Evolutionary conservation across 2,329 filamentous ascomycete genomes (phyloP).

Genomic region (Penicillium freii): DNA sequence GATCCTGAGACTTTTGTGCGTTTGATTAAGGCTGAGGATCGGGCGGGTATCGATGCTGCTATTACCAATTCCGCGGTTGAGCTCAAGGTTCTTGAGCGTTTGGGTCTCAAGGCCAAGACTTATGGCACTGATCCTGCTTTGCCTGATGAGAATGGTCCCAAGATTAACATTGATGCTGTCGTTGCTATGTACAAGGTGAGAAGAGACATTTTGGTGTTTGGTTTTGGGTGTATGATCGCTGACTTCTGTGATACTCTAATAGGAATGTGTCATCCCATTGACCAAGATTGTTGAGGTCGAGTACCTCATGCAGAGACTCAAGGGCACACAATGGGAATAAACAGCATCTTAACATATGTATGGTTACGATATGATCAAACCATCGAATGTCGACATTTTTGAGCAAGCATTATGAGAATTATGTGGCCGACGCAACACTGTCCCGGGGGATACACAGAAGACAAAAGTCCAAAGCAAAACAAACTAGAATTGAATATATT

Average conservation of each 20-base stretch:
- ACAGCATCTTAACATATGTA: conserved; percentile 13
- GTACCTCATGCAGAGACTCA: conserved; percentile 90
- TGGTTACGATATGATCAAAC: conserved; percentile 18
- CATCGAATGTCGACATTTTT: conserved; percentile 10
- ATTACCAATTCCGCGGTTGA: conserved; percentile 91
- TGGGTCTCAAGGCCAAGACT: conserved; percentile 84
- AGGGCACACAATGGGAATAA: conserved; percentile 51
- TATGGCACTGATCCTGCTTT: conserved; percentile 87
- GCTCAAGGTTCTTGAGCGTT: conserved; percentile 81
- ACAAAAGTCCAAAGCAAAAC: conserved; percentile 3
- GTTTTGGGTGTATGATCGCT: background rate
- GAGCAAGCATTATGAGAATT: conserved; percentile 11
- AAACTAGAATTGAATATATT: conserved; percentile 10
- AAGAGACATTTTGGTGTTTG: background rate
- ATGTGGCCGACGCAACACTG: conserved; percentile 3
- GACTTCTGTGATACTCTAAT: background rate
- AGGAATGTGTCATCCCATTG: conserved; percentile 83
- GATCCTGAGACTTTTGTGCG: conserved; percentile 77
- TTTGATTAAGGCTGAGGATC: conserved; percentile 78
- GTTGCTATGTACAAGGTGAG: conserved; percentile 75
- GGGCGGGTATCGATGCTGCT: conserved; percentile 76
- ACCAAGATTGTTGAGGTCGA: conserved; percentile 99
- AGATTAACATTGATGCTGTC: conserved; percentile 91
- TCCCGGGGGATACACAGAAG: background rate
- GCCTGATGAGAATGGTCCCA: conserved; percentile 50